Evolutionary conservation across 306 rosid species (phyloP).

Genomic region (Ziziphus jujuba): DNA sequence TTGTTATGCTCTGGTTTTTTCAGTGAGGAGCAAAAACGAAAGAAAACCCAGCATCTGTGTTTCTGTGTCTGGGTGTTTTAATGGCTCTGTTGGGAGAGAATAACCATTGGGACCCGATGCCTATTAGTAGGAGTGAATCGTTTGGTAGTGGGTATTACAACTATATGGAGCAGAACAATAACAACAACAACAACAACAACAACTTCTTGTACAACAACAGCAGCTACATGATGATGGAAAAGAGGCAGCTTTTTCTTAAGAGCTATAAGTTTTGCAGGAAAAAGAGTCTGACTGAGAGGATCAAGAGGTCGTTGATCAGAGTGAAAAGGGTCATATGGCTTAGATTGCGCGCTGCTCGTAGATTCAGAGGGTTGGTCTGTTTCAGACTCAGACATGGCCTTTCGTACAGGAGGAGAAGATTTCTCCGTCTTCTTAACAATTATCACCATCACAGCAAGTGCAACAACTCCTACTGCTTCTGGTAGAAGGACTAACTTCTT

Average conservation of each 20-base stretch:
- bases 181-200: conserved; percentile 18
- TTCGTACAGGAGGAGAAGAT: conserved; percentile 57
- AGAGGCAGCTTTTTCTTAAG: conserved; percentile 74
- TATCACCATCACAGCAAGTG: conserved; percentile 22
- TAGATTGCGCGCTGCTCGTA: conserved; percentile 47
- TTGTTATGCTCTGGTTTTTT: background rate
- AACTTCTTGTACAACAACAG: background rate
- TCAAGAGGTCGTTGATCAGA: conserved; percentile 57
- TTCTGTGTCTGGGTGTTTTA: background rate
- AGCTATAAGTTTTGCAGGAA: conserved; percentile 80
- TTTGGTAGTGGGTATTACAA: conserved; percentile 28
- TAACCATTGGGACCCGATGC: conserved; percentile 23
- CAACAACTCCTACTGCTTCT: conserved; percentile 40
- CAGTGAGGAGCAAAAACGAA: background rate
- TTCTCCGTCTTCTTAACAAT: conserved; percentile 38
- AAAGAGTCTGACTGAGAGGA: conserved; percentile 47
- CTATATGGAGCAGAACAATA: conserved; percentile 30
- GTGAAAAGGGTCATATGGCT: conserved; percentile 45
- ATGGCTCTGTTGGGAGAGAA: conserved; percentile 32
- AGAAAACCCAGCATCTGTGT: background rate
- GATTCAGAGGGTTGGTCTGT: conserved; percentile 36
- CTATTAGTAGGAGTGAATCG: conserved; percentile 51
- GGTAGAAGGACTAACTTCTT: conserved; percentile 31
- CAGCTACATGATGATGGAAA: conserved; percentile 57
- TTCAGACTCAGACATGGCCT: conserved; percentile 51